Evolutionary conservation across 2,329 filamentous ascomycete genomes (phyloP).

Genomic region (Neopestalotiopsis sp.): DNA sequence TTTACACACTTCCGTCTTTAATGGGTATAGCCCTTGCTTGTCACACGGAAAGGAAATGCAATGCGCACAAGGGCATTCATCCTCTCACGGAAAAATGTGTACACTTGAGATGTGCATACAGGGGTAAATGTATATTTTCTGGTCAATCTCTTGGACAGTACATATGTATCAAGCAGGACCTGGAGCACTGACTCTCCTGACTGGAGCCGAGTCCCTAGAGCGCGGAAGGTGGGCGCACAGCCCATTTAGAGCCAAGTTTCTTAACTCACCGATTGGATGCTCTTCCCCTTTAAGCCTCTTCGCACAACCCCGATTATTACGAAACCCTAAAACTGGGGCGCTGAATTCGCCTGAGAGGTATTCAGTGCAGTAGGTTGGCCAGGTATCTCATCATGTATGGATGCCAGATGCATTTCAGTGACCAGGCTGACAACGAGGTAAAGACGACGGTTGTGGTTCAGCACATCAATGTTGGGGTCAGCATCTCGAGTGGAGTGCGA

Average conservation of each 20-base stretch:
- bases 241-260: neutral
- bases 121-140: too few species aligned
- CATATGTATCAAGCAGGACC: too few species aligned
- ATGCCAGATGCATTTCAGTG: neutral
- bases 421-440: neutral
- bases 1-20: neutral
- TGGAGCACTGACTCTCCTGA: too few species aligned
- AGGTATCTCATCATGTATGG: neutral
- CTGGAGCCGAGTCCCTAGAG: too few species aligned
- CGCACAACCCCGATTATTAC: neutral
- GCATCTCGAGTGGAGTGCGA: neutral
- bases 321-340: slow-evolving; percentile 1
- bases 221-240: too few species aligned
- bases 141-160: too few species aligned
- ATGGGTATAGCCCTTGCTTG: neutral
- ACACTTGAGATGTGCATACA: too few species aligned
- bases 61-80: neutral
- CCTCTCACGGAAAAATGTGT: neutral
- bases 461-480: neutral
- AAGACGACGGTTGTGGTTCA: neutral
- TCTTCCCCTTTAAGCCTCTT: neutral
- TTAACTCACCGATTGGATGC: neutral
- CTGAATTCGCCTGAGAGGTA: neutral
- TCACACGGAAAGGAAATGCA: neutral
- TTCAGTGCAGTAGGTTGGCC: neutral